Base-by-base conservation (phyloP, 768 basidiomycete species). In the Boletus rufocinnamomeus region DNA sequence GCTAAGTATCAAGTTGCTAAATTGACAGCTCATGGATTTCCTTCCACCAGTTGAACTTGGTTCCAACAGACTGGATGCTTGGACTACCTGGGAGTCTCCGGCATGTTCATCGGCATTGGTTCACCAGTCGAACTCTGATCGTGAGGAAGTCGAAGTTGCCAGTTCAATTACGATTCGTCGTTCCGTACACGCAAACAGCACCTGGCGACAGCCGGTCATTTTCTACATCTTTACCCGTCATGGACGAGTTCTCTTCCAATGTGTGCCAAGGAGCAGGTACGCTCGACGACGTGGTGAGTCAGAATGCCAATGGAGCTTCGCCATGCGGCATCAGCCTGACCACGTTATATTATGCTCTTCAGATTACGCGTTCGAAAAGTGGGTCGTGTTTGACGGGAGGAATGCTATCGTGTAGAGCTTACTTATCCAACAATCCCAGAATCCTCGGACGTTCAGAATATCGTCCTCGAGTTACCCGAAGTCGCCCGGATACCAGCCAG, bases 401-500 rank as follows among this genome's bases (percentile, higher is more conserved):
- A 32, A 37, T 43, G 6, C 14, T 0, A 19, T 40, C 40, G 17
- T 10, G 16, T 21, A 51, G 19, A 17, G 30, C 46, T 58, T 5
- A 59, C 49, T 57, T 5, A 56, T 52, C 16, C 34, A 50, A 52
- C 45, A 17, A 59, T 45, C 30, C 16, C 57, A 70, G 69, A 53
- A 23, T 57, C 68, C 23, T 57, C 54, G 10, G 60, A 68, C 1
- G 27, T 67, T 17, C 66, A 68, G 30, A 58, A 59, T 19, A 7
- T 35, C 16, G 49, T n/a, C 11, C 25, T 40, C 16, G 52, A 48
- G 21, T 41, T 73, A 40, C 73, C 72, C 27, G 59, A 68, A 13
- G 52, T 73, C 21, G 69, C 74, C 13, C 53, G 34, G 13, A 45
- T 71, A 48, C 72, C 77, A 11, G 21, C 53, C 40, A 76, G 25